Percentiles rank a stretch among this genome's conserved stretches.
These are phyloP conservation scores for Exutisphaerella laricina DNA, from an alignment of 2,329 filamentous ascomycete genomes.

Conservation along the genomic window DNA sequence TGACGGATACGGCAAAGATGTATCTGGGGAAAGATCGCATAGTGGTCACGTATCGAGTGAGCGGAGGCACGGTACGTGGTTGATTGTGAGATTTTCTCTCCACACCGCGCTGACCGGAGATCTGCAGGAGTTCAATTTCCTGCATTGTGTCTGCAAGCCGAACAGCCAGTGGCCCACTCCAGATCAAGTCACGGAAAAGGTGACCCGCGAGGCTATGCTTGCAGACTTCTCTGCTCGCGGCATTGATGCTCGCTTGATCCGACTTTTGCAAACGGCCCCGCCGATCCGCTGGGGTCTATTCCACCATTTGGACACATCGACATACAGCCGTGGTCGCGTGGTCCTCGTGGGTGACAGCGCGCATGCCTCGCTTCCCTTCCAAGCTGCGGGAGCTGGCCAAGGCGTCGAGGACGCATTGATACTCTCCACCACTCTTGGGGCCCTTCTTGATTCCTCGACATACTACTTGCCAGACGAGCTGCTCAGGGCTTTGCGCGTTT, in stretches of 20 bases:
- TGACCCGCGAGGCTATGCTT: constrained; percentile 22
- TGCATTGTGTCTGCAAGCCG: constrained; percentile 34
- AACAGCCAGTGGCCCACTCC: constrained; percentile 29
- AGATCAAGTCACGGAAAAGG: constrained; percentile 4
- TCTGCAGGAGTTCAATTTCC: constrained; percentile 47
- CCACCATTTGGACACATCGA: constrained; percentile 40
- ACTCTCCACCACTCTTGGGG: constrained; percentile 24
- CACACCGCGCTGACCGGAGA: constrained; percentile 47
- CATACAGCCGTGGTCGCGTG: constrained; percentile 34
- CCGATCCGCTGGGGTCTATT: constrained; percentile 48
- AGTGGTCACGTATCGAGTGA: constrained; percentile 49
- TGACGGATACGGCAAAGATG: constrained; percentile 48
- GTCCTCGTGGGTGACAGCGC: constrained; percentile 53
- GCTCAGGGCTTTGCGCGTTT: constrained; percentile 52
- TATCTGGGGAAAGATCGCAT: constrained; percentile 10
- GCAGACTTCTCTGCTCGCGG: constrained; percentile 35
- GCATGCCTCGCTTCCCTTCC: constrained; percentile 51
- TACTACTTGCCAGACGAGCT: too few species aligned
- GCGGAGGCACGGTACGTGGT: too few species aligned
- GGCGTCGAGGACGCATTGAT: constrained; percentile 52
- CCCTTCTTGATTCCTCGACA: too few species aligned
- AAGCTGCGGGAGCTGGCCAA: constrained; percentile 52
- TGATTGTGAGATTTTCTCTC: too few species aligned
- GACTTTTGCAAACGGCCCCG: too few species aligned
- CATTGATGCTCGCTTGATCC: constrained; percentile 37